Evolutionary conservation across 305 asterid genomes (phyloP), one percentile per base, ranked within the genome.

Genomic region (Ruellia speciosa): DNA sequence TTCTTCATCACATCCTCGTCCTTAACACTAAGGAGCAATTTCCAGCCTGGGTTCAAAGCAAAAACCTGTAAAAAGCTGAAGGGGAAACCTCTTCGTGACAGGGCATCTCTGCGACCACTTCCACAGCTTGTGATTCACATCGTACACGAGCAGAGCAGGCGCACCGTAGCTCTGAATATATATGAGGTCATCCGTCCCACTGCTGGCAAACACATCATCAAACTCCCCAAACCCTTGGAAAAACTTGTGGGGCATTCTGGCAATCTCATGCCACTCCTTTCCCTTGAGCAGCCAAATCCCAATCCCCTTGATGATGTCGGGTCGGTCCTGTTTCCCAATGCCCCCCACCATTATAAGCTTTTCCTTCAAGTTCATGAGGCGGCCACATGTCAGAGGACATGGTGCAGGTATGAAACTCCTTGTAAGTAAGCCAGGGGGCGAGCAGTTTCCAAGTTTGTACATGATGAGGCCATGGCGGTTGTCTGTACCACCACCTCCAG

Each of bases 71-170:
- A 90, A 90, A 52, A 87, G 93, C 80, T 87, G 96, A 24, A 90
- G 94, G 2, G 95, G 97, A 67, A 90, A 90, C 75, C 75, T 81
- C 70, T 90, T 87, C 0, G 87, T 63, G 41, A 87, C 90, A 0
- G 97, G 97, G 63, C 86, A 87, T 67, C 84, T 90, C 68, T 79
- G 84, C 0, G 97, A 85, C 97, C 97, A 90, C 69, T 67, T 87
- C 96, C 96, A 82, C 24, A 70, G 81, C 75, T 74, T 90, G 54
- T 33, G 80, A 13, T 66, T 69, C 47, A 82, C 56, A 40, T 90
- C 79, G 18, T 76, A 87, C 48, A 82, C 79, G 15, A 90, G 96
- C 54, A 90, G 96, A 0, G 87, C 72, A 0, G 97, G 85, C 0
- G 82, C 80, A 5, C 96, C 97, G 17, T 81, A 87, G 49, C 97